Evolutionary conservation across 202 grass and related monocot genomes (phyloP).

Genomic region (Digitaria exilis): DNA sequence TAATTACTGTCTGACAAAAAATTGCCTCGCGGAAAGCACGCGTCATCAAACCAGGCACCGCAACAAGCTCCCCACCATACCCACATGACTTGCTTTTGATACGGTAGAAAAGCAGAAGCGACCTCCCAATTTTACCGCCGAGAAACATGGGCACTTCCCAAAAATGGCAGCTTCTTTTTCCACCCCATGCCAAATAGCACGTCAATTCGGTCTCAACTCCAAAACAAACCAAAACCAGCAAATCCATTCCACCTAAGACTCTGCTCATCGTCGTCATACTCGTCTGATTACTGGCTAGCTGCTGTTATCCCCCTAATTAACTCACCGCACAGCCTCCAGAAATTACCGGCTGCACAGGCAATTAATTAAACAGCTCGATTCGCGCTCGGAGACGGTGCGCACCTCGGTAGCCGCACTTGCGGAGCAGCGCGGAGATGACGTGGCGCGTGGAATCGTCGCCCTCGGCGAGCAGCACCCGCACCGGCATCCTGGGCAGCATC

Average conservation of each 20-base stretch:
- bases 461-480: slow-evolving; percentile 92
- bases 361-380: neutral
- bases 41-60: neutral
- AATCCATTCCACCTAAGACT: neutral
- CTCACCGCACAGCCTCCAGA: neutral
- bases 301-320: neutral
- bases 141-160: slow-evolving; percentile 10
- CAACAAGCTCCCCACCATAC: neutral
- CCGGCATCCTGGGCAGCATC: slow-evolving; percentile 85
- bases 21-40: neutral
- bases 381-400: slow-evolving; percentile 22
- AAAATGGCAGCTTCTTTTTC: neutral
- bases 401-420: slow-evolving; percentile 97
- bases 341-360: neutral
- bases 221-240: neutral
- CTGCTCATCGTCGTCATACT: neutral
- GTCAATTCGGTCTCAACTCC: neutral
- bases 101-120: neutral
- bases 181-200: neutral
- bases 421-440: slow-evolving; percentile 91
- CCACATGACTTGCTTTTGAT: neutral
- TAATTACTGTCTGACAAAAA: neutral
- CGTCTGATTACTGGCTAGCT: neutral
- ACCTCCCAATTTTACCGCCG: neutral
- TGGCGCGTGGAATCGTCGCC: slow-evolving; percentile 95